Conservation (phyloP, 176 grass and related monocot species). For the Lolium perenne region DNA sequence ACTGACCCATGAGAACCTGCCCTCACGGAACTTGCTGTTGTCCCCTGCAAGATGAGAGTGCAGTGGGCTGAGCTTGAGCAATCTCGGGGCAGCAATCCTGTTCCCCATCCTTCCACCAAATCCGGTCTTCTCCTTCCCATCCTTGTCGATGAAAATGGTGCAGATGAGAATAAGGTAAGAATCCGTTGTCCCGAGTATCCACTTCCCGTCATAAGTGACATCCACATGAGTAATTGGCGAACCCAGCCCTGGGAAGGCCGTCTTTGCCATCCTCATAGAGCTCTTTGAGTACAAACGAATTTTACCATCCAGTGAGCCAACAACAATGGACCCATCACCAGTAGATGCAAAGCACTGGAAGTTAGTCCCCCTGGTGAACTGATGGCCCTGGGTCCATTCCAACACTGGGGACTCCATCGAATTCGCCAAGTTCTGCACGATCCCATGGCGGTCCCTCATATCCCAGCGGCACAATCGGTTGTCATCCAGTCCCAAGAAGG, state of each 20-base stretch:
- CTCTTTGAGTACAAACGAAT: constrained; percentile 88
- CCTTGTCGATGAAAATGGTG: constrained; percentile 90
- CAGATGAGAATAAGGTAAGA: constrained; percentile 82
- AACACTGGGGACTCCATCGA: constrained; percentile 63
- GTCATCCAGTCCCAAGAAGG: constrained; percentile 88
- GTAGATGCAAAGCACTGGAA: constrained; percentile 89
- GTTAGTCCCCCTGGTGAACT: constrained; percentile 85
- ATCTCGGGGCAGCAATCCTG: constrained; percentile 85
- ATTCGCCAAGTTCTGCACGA: constrained; percentile 73
- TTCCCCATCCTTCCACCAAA: constrained; percentile 86
- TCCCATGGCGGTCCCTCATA: constrained; percentile 78
- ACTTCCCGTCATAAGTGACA: constrained; percentile 87
- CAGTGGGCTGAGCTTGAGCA: constrained; percentile 84
- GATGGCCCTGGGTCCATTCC: constrained; percentile 91
- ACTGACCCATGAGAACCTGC: constrained; percentile 91
- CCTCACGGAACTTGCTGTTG: constrained; percentile 73
- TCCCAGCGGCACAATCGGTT: constrained; percentile 85
- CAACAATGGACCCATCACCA: constrained; percentile 89
- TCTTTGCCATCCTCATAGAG: constrained; percentile 99
- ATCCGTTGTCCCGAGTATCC: constrained; percentile 86
- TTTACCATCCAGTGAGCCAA: constrained; percentile 93
- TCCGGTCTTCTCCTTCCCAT: constrained; percentile 86
- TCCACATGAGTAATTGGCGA: constrained; percentile 91
- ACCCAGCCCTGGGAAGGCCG: constrained; percentile 91
- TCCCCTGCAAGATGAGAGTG: constrained; percentile 74